Base-by-base conservation (phyloP, 2,329 filamentous ascomycete genomes). In the Lachnellula subtilissima region DNA sequence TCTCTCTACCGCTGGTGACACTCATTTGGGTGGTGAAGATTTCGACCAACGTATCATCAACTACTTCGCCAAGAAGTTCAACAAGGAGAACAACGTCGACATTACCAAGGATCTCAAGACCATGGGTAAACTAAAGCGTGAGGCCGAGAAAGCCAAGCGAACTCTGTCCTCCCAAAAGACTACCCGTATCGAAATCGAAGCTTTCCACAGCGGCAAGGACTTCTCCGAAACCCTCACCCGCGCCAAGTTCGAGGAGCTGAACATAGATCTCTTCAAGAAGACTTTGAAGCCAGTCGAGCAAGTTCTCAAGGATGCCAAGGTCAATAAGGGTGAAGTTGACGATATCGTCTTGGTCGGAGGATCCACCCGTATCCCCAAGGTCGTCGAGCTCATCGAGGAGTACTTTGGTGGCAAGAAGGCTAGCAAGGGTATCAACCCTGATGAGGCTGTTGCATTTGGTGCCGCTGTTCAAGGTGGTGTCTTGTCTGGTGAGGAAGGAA, bases 261-360 rank as follows among this genome's bases (percentile, higher is more conserved):
- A 97, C 88, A 92, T 92, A 68, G 93, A 97, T 71, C 87, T 97
- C 61, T 97, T 97, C 88, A 96, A 96, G 87, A 96, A 94, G 85
- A 97, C 94, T 57, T 85, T 97, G 65, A 96, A 97, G 86, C 93
- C 94, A 56, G 94, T 97, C 65, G 91, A 97, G 81, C 92, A 97
- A 83, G 94, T 97, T 66, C 84, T 99, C 72, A 96, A 96, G 82
- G 94, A 97, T 68, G 91, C 92, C 74, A 96, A 97, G 83, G 83
- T 97, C 70, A 93, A 93, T 86, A 97, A 97, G 88, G 78, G 77
- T 61, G 92, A 97, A 69, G 84, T 99, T 68, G 86, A 97, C 70
- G 94, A 97, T 74, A 97, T 99, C 66, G 94, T 99, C 64, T 86
- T 97, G 51, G 93, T 97, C 62, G 94, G 94, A 86, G 94, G 94